phyloP scores from a whole-genome alignment of 2,329 filamentous ascomycete genomes.

The Nemania abortiva region DNA sequence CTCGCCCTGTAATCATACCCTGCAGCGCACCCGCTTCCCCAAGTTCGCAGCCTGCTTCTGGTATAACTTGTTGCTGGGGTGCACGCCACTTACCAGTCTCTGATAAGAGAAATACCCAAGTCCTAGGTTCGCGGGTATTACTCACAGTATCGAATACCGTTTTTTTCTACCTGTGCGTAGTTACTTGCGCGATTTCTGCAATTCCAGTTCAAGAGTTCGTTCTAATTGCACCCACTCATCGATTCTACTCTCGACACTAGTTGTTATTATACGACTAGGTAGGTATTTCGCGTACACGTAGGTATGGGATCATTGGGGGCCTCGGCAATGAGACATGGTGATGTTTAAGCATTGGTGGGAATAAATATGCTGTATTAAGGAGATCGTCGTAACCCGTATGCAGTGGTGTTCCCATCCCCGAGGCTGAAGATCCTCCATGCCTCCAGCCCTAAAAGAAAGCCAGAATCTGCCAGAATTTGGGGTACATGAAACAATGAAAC shows the following conservation, averaged over 20 bases:
- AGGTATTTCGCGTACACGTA: background rate
- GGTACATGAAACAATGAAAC: background rate
- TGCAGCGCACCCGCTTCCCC: conserved; percentile 18
- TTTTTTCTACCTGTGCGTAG: no score
- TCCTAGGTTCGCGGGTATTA: background rate
- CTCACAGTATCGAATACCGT: background rate
- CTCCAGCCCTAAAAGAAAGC: conserved; percentile 12
- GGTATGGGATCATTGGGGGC: background rate
- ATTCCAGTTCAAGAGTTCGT: no score
- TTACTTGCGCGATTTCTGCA: no score
- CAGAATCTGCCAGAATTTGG: background rate
- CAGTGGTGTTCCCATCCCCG: background rate
- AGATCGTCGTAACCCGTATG: background rate
- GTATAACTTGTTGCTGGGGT: conserved; percentile 19
- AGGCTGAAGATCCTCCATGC: conserved; percentile 21
- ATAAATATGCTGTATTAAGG: conserved; percentile 18
- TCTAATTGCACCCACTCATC: no score
- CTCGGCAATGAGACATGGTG: background rate
- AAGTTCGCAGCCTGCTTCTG: conserved; percentile 19
- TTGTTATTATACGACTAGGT: background rate
- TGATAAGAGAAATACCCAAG: background rate
- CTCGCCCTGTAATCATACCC: conserved; percentile 25
- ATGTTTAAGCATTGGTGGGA: background rate
- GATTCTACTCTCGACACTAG: background rate
- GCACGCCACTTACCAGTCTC: background rate